These are phyloP conservation scores for Crithidia brevicula DNA, from an alignment of 208 protist species.

Conservation along the genomic window DNA sequence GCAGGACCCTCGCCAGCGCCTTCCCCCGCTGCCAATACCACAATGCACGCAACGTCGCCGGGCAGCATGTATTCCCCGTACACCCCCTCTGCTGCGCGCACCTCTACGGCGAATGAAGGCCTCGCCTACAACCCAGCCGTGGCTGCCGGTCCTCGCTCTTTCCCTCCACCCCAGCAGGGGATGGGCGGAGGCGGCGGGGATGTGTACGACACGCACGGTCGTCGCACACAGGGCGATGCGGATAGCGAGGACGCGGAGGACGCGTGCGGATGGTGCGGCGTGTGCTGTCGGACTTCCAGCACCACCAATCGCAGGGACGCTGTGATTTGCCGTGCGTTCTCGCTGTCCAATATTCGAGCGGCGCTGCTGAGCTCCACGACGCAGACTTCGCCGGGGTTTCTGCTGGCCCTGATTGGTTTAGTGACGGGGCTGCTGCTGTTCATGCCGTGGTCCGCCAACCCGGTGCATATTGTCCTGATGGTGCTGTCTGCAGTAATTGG, in stretches of 20 bases:
- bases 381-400: conserved; percentile 22
- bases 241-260: neutral
- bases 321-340: conserved; percentile 15
- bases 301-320: neutral
- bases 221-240: no score
- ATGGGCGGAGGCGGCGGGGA: no score
- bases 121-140: no score
- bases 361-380: conserved; percentile 21
- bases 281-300: conserved; percentile 7
- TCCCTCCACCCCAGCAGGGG: no score
- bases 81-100: neutral
- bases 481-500: conserved; percentile 49
- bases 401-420: conserved; percentile 41
- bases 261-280: neutral
- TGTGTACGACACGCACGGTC: no score
- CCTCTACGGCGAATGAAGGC: no score
- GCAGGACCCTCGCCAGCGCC: no score
- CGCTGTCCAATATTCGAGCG: conserved; percentile 1
- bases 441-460: conserved; percentile 68
- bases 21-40: no score
- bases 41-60: neutral
- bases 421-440: conserved; percentile 71
- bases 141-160: no score
- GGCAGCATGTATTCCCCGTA: neutral
- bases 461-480: conserved; percentile 74